phyloP scores from a whole-genome alignment of 177 flowering plant genomes.

The Telopea speciosissima region DNA sequence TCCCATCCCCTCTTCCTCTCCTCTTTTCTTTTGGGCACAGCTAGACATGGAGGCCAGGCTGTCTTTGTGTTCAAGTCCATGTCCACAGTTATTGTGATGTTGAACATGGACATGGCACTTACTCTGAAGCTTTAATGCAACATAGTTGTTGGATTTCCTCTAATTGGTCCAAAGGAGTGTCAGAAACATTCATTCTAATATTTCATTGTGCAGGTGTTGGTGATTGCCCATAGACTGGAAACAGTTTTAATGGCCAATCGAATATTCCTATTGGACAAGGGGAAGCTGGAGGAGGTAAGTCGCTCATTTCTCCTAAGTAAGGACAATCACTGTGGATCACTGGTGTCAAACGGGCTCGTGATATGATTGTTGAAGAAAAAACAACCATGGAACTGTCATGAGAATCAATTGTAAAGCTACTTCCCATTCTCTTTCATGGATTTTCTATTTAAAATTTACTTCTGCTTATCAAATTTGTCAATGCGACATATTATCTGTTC shows the following conservation, averaged over 20 bases:
- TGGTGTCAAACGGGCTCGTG: slow-evolving; percentile 28
- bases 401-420: background rate
- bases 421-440: background rate
- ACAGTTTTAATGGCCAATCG: slow-evolving; percentile 72
- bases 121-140: too few relatives aligned
- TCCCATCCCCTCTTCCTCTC: too few relatives aligned
- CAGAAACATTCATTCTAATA: background rate
- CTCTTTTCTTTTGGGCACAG: too few relatives aligned
- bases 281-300: slow-evolving; percentile 55
- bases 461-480: background rate
- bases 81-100: too few relatives aligned
- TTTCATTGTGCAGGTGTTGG: slow-evolving; percentile 46
- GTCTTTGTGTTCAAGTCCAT: too few relatives aligned
- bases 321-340: slow-evolving; percentile 17
- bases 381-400: background rate
- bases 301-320: slow-evolving; percentile 36
- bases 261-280: slow-evolving; percentile 50
- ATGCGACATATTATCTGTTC: background rate
- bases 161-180: background rate
- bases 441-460: background rate
- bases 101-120: too few relatives aligned
- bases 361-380: slow-evolving; percentile 17
- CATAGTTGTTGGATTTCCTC: background rate
- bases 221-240: slow-evolving; percentile 79
- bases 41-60: too few relatives aligned